phyloP scores from a whole-genome alignment of 1,284 basidiomycete species.

The Hemileia vastatrix region DNA sequence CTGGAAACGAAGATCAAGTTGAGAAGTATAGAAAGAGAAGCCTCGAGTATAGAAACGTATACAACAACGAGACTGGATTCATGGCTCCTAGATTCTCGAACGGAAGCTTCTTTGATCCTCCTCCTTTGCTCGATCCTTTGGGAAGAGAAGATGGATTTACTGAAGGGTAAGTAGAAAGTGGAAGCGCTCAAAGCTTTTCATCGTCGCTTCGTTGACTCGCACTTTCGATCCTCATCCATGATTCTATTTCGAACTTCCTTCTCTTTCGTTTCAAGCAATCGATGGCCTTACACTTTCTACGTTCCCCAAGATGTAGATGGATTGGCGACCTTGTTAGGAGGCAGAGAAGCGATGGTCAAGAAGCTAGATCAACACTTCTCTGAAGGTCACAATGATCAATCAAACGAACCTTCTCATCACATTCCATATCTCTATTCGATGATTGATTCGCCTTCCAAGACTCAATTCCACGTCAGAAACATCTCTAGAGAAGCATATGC shows the following conservation, averaged over 20 bases:
- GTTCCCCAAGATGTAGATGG: slow-evolving; percentile 52
- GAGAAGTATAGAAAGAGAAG: slow-evolving; percentile 54
- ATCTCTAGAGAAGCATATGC: slow-evolving; percentile 60
- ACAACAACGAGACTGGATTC: slow-evolving; percentile 61
- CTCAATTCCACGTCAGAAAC: slow-evolving; percentile 60
- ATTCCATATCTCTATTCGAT: slow-evolving; percentile 71
- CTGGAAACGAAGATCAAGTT: slow-evolving; percentile 52
- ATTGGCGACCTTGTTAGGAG: slow-evolving; percentile 58
- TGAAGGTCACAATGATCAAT: slow-evolving; percentile 70
- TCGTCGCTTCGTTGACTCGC: slow-evolving; percentile 29
- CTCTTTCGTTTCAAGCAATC: slow-evolving; percentile 11
- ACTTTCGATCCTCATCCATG: neutral
- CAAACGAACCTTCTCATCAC: slow-evolving; percentile 71
- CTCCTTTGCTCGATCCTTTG: slow-evolving; percentile 52
- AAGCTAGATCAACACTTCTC: slow-evolving; percentile 68
- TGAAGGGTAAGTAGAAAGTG: slow-evolving; percentile 73
- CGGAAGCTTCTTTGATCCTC: slow-evolving; percentile 47
- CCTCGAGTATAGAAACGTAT: slow-evolving; percentile 55
- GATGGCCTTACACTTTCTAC: no score
- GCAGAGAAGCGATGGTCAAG: slow-evolving; percentile 55
- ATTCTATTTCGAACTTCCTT: neutral
- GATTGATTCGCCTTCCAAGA: slow-evolving; percentile 58
- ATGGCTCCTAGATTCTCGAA: slow-evolving; percentile 66
- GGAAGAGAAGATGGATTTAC: slow-evolving; percentile 67
- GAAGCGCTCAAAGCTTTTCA: slow-evolving; percentile 69